Evolutionary conservation across 2,329 filamentous ascomycete genomes (phyloP), one percentile per base, ranked within the genome.

Genomic region (Ceratocystis ficicola): DNA sequence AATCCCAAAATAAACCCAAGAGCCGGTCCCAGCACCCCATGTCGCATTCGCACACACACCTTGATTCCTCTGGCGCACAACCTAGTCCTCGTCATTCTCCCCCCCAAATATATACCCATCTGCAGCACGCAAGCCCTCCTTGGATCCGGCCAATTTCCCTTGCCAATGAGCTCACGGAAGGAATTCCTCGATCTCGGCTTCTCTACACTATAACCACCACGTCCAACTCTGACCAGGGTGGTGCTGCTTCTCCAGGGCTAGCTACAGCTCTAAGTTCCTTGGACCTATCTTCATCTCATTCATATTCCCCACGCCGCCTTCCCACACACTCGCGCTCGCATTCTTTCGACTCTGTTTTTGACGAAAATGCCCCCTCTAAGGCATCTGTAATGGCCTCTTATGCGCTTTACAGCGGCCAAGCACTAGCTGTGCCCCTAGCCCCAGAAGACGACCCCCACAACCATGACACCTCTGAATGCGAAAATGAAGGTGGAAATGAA

Each of bases 141-240:
- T 67, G 66, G 66, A 65, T 67, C 32, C 46, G 66, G 44, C 66
- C 66, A 59, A 65, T 65, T 60, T 65, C 63, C 36, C 63, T 67
- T 63, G 63, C 62, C 63, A 64, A 62, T 44, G 63, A 65, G 62
- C 41, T 65, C 59, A 50, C 66, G 59, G 66, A 61, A 46, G 50
- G 66, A 67, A 67, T 65, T 59, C 66, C 66, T 65, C 63, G 66
- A 63, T 67, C 66, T 67, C 66, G 66, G 63, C 66, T 67, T 41
- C 62, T 67, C 28, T 67, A 67, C 57, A 65, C 66, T 44, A 63
- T 46, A 44, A 65, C 66, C 32, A 30, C 36, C 63, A 67, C 66
- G 32, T 44, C 59, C 36, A 67, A 62, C 44, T 22, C 44, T 22
- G 66, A 65, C 63, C 66, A 67, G 66, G 66, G 66, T 48, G 36